A percentile compares a stretch with the other conserved stretches of the same genome.
Evolutionary conservation across 768 basidiomycete genomes (phyloP).

Genomic region (Russula olivacea): DNA sequence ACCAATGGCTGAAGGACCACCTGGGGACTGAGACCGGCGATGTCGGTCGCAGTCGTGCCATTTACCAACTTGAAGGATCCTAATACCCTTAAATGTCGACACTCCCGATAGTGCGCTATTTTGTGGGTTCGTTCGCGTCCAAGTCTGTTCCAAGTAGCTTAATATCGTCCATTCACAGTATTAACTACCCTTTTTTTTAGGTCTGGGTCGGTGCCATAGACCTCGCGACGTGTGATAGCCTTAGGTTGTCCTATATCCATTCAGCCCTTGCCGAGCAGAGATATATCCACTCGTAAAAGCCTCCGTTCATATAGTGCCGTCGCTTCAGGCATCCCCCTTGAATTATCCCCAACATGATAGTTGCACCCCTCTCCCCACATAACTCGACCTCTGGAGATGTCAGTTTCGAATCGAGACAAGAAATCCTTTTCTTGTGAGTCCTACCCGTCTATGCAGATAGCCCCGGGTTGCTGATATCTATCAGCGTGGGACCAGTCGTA

Average conservation of each 20-base stretch:
- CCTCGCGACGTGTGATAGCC: neutral
- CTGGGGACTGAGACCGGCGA: neutral
- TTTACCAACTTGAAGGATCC: neutral
- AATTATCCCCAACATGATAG: neutral
- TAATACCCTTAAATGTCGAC: neutral
- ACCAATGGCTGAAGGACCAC: neutral
- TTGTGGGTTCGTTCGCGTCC: neutral
- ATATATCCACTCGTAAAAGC: neutral
- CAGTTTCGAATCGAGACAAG: neutral
- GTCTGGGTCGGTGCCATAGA: neutral
- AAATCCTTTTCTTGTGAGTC: conserved; percentile 2
- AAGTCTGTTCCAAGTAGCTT: neutral
- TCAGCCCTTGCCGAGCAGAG: neutral
- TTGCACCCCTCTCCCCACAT: neutral
- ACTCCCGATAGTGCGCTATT: neutral
- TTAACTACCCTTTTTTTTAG: neutral
- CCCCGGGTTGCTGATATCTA: neutral
- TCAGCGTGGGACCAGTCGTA: conserved; percentile 8
- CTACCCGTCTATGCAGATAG: neutral
- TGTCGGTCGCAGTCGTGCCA: neutral
- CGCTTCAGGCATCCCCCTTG: neutral
- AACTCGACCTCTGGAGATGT: neutral
- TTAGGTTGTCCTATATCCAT: neutral
- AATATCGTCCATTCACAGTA: neutral
- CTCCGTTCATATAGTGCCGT: neutral